Conservation (phyloP, 192 early-diverging fungal species). For the Umbelopsis ramanniana region DNA sequence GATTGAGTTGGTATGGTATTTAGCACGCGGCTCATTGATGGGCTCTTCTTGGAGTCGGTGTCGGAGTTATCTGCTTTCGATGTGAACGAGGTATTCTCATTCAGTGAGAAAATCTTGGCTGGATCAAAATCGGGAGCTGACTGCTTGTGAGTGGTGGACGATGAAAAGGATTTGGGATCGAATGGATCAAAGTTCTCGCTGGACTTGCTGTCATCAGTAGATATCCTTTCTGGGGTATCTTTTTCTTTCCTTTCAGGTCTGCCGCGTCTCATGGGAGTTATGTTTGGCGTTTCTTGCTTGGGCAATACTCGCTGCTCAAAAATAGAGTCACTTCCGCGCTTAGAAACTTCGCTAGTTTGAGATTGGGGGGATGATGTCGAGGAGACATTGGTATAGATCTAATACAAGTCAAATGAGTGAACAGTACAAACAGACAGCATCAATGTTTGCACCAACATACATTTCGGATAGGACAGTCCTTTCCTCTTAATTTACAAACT, state of each 20-base stretch:
- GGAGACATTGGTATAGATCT: constrained; percentile 42
- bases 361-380: constrained; percentile 4
- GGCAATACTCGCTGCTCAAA: constrained; percentile 39
- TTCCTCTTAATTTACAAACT: constrained; percentile 65
- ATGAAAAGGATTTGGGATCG: constrained; percentile 8
- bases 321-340: constrained; percentile 36
- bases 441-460: constrained; percentile 43
- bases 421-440: background rate
- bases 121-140: constrained; percentile 5
- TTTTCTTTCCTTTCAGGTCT: constrained; percentile 55
- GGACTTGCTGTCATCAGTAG: background rate
- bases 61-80: background rate
- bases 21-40: background rate
- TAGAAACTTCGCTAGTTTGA: constrained; percentile 31
- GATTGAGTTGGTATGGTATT: background rate
- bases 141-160: background rate
- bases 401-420: background rate
- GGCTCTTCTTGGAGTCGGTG: background rate
- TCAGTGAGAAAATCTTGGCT: background rate
- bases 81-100: constrained; percentile 8
- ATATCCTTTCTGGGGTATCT: background rate
- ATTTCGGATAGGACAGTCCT: constrained; percentile 67
- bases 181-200: constrained; percentile 25
- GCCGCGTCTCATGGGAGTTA: constrained; percentile 90
- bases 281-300: constrained; percentile 51